Percentiles rank a stretch among this genome's conserved stretches.
phyloP scores from a whole-genome alignment of 176 grass and related monocot genomes.

The Pontederia crassipes region DNA sequence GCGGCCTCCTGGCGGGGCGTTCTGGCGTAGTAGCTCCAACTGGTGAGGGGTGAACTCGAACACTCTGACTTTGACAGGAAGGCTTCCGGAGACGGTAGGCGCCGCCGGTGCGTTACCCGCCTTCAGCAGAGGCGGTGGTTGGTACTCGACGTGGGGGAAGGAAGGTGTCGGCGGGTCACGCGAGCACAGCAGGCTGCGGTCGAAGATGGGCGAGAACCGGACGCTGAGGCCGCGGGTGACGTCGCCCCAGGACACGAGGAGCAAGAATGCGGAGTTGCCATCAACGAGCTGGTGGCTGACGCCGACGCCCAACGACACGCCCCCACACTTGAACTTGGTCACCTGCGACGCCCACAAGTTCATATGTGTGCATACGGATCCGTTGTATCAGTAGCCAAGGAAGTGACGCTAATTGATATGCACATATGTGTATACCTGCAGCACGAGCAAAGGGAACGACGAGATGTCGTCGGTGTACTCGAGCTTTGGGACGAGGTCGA shows the following conservation, averaged over 20 bases:
- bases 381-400: neutral
- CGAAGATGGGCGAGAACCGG: constrained; percentile 41
- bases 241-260: constrained; percentile 83
- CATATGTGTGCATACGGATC: neutral
- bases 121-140: constrained; percentile 45
- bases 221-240: constrained; percentile 43
- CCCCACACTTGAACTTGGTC: constrained; percentile 78
- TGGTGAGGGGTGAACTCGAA: constrained; percentile 53
- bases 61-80: constrained; percentile 38
- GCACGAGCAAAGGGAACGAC: constrained; percentile 60
- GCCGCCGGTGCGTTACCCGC: neutral
- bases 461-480: constrained; percentile 74
- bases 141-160: constrained; percentile 72
- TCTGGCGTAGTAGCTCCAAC: constrained; percentile 19
- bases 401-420: neutral
- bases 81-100: constrained; percentile 16
- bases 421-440: constrained; percentile 33
- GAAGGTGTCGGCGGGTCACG: constrained; percentile 44
- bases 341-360: constrained; percentile 26
- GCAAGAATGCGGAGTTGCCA: constrained; percentile 59
- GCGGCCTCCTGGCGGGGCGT: constrained; percentile 21
- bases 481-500: constrained; percentile 40
- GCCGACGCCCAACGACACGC: constrained; percentile 59
- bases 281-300: constrained; percentile 70
- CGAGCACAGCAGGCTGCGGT: constrained; percentile 53